phyloP scores from a whole-genome alignment of 257 asterid species.

The Verbascum thapsus region DNA sequence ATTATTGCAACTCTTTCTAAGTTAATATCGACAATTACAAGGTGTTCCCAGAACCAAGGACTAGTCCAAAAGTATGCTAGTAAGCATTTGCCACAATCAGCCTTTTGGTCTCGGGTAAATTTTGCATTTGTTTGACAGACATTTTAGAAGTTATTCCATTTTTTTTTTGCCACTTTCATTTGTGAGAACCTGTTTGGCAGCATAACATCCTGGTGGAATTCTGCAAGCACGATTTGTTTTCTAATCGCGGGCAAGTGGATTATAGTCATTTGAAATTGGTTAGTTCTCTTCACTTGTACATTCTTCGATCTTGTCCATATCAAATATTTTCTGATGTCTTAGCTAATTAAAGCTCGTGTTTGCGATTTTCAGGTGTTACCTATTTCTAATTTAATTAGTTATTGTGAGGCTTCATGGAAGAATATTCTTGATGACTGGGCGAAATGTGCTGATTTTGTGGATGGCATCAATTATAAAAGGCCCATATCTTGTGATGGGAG shows the following conservation, averaged over 20 bases:
- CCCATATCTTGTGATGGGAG: constrained; percentile 55
- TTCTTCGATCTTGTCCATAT: constrained; percentile 14
- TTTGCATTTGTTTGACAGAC: constrained; percentile 22
- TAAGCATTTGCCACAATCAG: constrained; percentile 54
- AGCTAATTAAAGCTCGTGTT: constrained; percentile 14
- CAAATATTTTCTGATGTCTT: neutral
- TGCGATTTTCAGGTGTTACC: constrained; percentile 68
- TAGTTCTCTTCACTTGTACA: constrained; percentile 33
- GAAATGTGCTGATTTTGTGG: constrained; percentile 31
- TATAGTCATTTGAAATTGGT: constrained; percentile 68
- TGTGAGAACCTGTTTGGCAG: constrained; percentile 45
- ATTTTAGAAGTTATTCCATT: constrained; percentile 1
- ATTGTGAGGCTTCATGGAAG: constrained; percentile 67
- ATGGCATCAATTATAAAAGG: constrained; percentile 30
- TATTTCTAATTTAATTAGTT: constrained; percentile 57
- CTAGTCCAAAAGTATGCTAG: constrained; percentile 70
- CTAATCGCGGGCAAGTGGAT: constrained; percentile 37
- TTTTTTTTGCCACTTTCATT: constrained; percentile 23
- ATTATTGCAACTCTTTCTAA: constrained; percentile 18
- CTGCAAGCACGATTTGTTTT: constrained; percentile 68
- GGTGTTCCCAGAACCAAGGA: constrained; percentile 89
- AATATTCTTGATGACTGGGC: constrained; percentile 37
- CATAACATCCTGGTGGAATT: constrained; percentile 70
- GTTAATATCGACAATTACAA: constrained; percentile 50
- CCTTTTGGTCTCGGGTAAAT: constrained; percentile 56